These are phyloP conservation scores for Lupinus albus DNA, from an alignment of 306 rosid genomes.

Conservation along the genomic window DNA sequence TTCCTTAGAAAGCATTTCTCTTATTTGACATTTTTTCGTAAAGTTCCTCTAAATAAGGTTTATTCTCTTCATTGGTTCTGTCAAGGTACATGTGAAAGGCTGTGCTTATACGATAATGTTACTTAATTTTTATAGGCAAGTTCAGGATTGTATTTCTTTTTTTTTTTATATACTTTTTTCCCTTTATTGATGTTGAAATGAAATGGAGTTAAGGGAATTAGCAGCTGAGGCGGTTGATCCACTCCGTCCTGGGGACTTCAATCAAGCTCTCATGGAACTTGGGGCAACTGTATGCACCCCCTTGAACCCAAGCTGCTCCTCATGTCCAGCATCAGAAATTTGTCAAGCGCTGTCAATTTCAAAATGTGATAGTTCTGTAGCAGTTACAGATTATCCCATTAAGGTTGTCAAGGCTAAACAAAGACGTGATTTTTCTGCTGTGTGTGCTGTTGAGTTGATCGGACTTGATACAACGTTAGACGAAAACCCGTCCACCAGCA, in stretches of 20 bases:
- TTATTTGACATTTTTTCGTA: slow-evolving; percentile 28
- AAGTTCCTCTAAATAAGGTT: slow-evolving; percentile 4
- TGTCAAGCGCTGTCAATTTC: slow-evolving; percentile 67
- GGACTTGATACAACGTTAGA: slow-evolving; percentile 48
- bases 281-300: slow-evolving; percentile 89
- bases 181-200: slow-evolving; percentile 35
- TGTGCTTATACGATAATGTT: not conserved
- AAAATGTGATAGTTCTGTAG: slow-evolving; percentile 52
- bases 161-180: too few species aligned
- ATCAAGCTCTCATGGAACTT: slow-evolving; percentile 96
- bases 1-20: not conserved
- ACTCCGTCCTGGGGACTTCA: slow-evolving; percentile 83
- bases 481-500: slow-evolving; percentile 44
- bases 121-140: not conserved
- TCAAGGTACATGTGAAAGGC: not conserved
- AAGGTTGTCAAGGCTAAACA: slow-evolving; percentile 66
- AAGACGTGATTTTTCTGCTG: slow-evolving; percentile 71
- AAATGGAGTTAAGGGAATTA: slow-evolving; percentile 65
- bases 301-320: slow-evolving; percentile 69
- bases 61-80: slow-evolving; percentile 26
- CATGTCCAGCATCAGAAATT: slow-evolving; percentile 74
- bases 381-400: slow-evolving; percentile 78
- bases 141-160: slow-evolving; percentile 14
- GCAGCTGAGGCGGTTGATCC: slow-evolving; percentile 88
- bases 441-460: slow-evolving; percentile 80